Base-by-base conservation (phyloP, 192 early-diverging fungal species). In the Oehlia diaphana region DNA sequence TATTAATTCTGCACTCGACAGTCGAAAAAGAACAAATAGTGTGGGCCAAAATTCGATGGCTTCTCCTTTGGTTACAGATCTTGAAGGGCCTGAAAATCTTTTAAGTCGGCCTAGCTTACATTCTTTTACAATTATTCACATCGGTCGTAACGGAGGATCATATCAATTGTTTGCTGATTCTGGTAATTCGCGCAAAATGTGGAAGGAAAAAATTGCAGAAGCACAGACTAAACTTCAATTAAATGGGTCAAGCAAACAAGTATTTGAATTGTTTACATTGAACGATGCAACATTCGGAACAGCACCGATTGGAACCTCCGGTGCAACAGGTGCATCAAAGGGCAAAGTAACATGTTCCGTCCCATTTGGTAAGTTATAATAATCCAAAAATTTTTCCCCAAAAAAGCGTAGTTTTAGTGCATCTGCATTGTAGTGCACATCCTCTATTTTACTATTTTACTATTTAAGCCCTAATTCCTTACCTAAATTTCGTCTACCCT, bases 181-280 rank as follows among this genome's bases (percentile, higher is more conserved):
- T 75, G 83, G 90, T 28, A 91, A 93, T 13, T 92, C 91, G 64
- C 86, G 93, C 35, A 88, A 88, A 78, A 86, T 93, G 66, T 99
- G 97, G 97, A 87, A 92, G 64, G 93, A 95, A 61, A 92, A 89
- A 72, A 95, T 99, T 73, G 16, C 68, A 74, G 28, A 74, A 80
- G 28, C 67, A 87, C 58, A 84, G 74, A 70, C 82, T 79, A 84
- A 87, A 72, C 74, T 86, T 76, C 67, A 82, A 75, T 74, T 85
- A 42, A 86, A 91, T 86, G 89, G 89, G 73, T 58, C 87, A 89
- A 62, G 71, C 16, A 63, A 88, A 21, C 85, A 87, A 31, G 78
- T 95, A n/a, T 85, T 84, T 49, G 86, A 92, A 13, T 81, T 83
- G 26, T 85, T 85, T 44, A 79, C 77, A 19, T 63, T 79, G 10